Evolutionary conservation across 2,329 filamentous ascomycete genomes (phyloP).

Genomic region (Phialophora macrospora): DNA sequence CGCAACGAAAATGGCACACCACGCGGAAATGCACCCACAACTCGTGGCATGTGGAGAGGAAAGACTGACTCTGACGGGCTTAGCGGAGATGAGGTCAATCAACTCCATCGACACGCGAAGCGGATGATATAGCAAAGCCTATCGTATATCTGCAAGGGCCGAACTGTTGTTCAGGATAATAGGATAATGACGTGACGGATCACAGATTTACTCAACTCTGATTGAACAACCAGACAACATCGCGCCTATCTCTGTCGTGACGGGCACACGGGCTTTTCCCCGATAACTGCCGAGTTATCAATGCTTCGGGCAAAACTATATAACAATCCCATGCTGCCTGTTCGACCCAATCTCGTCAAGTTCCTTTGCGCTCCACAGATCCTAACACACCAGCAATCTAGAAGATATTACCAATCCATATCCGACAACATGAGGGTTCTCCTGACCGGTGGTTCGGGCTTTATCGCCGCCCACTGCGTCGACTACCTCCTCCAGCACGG

Average conservation of each 20-base stretch:
- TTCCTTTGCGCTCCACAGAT: background rate
- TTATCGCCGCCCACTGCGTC: constrained; percentile 69
- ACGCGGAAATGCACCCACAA: background rate
- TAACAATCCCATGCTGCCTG: constrained; percentile 17
- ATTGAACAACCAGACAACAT: background rate
- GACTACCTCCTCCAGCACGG: constrained; percentile 61
- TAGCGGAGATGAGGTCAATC: constrained; percentile 24
- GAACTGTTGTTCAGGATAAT: background rate
- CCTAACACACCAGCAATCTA: background rate
- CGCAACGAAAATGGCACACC: background rate
- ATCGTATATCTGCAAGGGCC: constrained; percentile 7
- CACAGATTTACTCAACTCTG: background rate
- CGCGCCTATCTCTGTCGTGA: constrained; percentile 3
- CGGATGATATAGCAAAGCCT: background rate
- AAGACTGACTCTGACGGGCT: constrained; percentile 17
- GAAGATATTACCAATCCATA: constrained; percentile 2
- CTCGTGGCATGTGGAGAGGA: constrained; percentile 2
- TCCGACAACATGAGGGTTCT: constrained; percentile 50
- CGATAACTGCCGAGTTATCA: constrained; percentile 15
- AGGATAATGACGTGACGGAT: constrained; percentile 6
- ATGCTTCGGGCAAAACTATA: background rate
- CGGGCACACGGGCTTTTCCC: constrained; percentile 20
- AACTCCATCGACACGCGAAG: constrained; percentile 12
- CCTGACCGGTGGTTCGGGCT: constrained; percentile 62
- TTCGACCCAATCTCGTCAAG: background rate